Percentiles rank a stretch among this genome's conserved stretches.
Conservation (phyloP, 1,139 yeast species). For the Pichia cactophila region DNA sequence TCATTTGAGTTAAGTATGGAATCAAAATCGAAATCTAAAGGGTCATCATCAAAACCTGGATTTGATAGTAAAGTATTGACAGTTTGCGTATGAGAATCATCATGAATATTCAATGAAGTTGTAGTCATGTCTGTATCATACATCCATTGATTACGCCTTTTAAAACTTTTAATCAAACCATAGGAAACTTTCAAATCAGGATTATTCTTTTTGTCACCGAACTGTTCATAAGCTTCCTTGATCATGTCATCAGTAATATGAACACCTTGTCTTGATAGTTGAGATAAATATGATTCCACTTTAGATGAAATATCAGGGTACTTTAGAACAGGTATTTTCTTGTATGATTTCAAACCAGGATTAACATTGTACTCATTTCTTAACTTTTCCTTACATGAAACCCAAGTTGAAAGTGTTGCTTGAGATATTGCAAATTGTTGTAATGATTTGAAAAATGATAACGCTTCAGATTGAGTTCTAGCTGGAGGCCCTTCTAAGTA, state of each 20-base stretch:
- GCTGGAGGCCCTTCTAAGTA: slow-evolving; percentile 25
- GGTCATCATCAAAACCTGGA: not conserved
- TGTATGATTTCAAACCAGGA: slow-evolving; percentile 24
- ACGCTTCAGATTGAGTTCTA: slow-evolving; percentile 22
- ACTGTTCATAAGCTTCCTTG: slow-evolving; percentile 18
- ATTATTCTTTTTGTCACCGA: slow-evolving; percentile 20
- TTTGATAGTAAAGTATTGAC: not conserved
- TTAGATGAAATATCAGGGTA: slow-evolving; percentile 27
- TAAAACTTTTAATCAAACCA: slow-evolving; percentile 29
- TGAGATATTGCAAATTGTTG: slow-evolving; percentile 27
- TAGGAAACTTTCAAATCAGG: slow-evolving; percentile 21
- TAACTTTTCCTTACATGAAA: slow-evolving; percentile 18
- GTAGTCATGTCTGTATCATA: not conserved
- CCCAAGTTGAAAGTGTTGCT: slow-evolving; percentile 30
- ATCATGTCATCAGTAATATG: slow-evolving; percentile 24
- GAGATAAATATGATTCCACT: slow-evolving; percentile 24
- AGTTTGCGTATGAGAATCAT: not conserved
- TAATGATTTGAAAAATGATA: slow-evolving; percentile 19
- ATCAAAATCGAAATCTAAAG: slow-evolving; percentile 20
- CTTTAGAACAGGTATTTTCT: slow-evolving; percentile 26
- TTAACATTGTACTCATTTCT: slow-evolving; percentile 19
- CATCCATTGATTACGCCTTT: slow-evolving; percentile 19
- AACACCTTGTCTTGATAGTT: slow-evolving; percentile 11
- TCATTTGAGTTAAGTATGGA: slow-evolving; percentile 23
- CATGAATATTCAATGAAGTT: not conserved